Conservation (phyloP, 306 rosid species). For the Crotalaria pallida region DNA sequence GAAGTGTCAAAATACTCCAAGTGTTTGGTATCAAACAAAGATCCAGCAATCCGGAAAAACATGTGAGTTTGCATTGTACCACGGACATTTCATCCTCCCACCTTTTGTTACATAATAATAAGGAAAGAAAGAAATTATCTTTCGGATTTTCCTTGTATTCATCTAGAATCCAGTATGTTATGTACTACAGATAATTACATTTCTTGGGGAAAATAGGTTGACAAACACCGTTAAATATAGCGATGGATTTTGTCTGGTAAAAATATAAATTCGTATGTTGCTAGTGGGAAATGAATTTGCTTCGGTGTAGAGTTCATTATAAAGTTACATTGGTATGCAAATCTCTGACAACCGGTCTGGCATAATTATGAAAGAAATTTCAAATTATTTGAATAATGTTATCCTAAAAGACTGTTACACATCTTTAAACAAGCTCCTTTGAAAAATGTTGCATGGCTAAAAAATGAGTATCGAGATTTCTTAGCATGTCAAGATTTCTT, state of each 20-base stretch:
- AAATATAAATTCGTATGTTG: background rate
- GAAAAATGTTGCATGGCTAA: background rate
- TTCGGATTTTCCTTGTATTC: background rate
- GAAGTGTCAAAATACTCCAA: conserved; percentile 56
- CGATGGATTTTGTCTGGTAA: background rate
- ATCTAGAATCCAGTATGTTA: background rate
- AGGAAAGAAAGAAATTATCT: conserved; percentile 4
- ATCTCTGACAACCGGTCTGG: background rate
- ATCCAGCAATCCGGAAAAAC: conserved; percentile 73
- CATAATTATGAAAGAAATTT: background rate
- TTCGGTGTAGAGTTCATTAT: background rate
- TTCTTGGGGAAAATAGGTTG: background rate
- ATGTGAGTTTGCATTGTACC: conserved; percentile 52
- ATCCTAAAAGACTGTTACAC: background rate
- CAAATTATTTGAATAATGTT: background rate
- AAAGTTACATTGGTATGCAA: background rate
- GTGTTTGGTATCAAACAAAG: conserved; percentile 70
- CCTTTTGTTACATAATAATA: background rate
- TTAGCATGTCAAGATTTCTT: background rate
- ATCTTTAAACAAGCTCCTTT: background rate
- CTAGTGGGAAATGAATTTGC: background rate
- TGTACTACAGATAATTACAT: background rate
- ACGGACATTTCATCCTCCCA: conserved; percentile 1
- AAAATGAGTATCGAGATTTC: background rate
- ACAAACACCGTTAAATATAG: background rate